Base-by-base conservation (phyloP, 805 yeast genomes). In the Saturnispora galanensis region DNA sequence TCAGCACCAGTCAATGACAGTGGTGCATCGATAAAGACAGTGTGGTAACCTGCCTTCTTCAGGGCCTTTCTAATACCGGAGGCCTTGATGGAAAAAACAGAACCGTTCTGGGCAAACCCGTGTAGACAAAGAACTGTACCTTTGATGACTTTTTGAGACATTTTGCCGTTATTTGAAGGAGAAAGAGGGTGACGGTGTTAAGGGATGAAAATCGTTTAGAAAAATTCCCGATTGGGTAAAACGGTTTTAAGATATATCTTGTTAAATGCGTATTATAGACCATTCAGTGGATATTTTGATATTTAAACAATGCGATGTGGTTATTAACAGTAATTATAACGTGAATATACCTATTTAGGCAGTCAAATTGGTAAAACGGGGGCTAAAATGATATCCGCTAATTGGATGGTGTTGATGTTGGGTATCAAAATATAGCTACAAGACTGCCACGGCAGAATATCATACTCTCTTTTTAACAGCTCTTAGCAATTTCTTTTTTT, bases 21-120 rank as follows among this genome's bases (percentile, higher is more conserved):
- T 2, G 97, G 96, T 1, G 84, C 97, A 53, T 86, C 84, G 38
- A 89, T 66, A 61, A 83, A 90, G 17, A 79, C 76, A 34, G 86
- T 70, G 55, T 83, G 86, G 53, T 80, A 76, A 39, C 85, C 79
- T 31, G 75, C 68, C 45, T 65, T 64, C 56, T 76, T 72, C 48
- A 93, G 66, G 37, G 79, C 73, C 56, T 93, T 90, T 50, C 97
- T 72, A 26, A 90, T 71, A 3, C 95, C 97, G 2, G 95, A 80
- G 0, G 96, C 81, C 62, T 93, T 90, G 53, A 83, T 85, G 44
- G 94, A 82, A 64, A 90, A 90, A 11, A 81, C 71, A 35, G 81
- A 72, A 6, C 90, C 90, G 50, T 80, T 82, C 68, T 90, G 96
- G 12, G 89, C 77, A 62, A 80, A 88, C 0, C 98, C 97, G 52